Evolutionary conservation across 352 stramenopile genomes (phyloP).

Genomic region (Pythium apleroticum): DNA sequence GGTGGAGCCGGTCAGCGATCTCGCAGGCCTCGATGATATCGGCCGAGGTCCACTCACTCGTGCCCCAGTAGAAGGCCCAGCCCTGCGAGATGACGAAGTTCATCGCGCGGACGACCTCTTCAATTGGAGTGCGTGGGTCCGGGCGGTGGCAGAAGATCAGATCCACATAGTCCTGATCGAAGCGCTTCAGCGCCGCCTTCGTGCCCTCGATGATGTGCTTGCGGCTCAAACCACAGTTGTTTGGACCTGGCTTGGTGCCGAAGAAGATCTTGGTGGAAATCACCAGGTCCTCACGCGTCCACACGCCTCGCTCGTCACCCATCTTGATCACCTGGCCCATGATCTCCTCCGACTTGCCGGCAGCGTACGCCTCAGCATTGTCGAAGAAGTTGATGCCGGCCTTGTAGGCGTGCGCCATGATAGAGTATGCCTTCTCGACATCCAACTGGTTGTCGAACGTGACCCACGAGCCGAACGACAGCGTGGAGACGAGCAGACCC

Average conservation of each 20-base stretch:
- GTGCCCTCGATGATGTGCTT: slow-evolving; percentile 64
- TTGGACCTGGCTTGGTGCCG: slow-evolving; percentile 39
- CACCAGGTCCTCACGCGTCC: slow-evolving; percentile 57
- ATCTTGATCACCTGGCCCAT: slow-evolving; percentile 62
- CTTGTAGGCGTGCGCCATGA: slow-evolving; percentile 63
- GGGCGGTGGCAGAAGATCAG: slow-evolving; percentile 70
- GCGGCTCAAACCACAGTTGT: slow-evolving; percentile 41
- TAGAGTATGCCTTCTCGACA: slow-evolving; percentile 53
- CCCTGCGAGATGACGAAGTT: slow-evolving; percentile 29
- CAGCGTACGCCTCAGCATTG: slow-evolving; percentile 55
- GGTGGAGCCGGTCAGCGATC: slow-evolving; percentile 38
- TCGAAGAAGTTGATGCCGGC: slow-evolving; percentile 70
- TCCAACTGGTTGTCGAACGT: slow-evolving; percentile 53
- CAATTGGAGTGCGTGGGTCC: slow-evolving; percentile 59
- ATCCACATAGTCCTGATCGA: slow-evolving; percentile 62
- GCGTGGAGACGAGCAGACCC: slow-evolving; percentile 46
- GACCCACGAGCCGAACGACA: slow-evolving; percentile 58
- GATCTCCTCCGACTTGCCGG: slow-evolving; percentile 47
- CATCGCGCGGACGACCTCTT: slow-evolving; percentile 53
- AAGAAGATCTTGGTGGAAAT: slow-evolving; percentile 76
- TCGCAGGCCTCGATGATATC: slow-evolving; percentile 71
- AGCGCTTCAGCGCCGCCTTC: slow-evolving; percentile 57
- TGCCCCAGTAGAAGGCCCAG: slow-evolving; percentile 51
- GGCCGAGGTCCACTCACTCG: slow-evolving; percentile 61
- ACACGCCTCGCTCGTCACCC: slow-evolving; percentile 42